phyloP scores from a whole-genome alignment of 306 rosid species.

The Lagenaria siceraria region DNA sequence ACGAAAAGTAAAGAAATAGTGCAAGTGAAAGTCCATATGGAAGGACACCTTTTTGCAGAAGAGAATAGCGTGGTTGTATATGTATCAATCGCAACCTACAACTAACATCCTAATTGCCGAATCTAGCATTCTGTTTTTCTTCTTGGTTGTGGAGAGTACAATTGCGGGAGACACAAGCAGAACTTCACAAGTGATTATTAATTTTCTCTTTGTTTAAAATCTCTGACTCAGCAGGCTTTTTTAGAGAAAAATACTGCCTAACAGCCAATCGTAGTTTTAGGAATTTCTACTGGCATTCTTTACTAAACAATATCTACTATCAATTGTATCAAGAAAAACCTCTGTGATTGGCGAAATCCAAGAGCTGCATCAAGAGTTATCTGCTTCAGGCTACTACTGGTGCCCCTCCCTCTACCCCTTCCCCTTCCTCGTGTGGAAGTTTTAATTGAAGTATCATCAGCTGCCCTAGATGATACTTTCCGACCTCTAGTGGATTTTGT shows the following conservation, averaged over 20 bases:
- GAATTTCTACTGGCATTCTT: not conserved
- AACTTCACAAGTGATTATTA: not conserved
- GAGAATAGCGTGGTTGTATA: not conserved
- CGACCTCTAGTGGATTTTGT: slow-evolving; percentile 64
- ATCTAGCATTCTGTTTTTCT: not conserved
- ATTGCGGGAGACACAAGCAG: not conserved
- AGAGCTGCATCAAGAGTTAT: slow-evolving; percentile 77
- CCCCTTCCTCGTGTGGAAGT: slow-evolving; percentile 60
- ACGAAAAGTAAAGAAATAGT: not conserved
- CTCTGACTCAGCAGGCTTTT: not conserved
- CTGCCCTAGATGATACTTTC: slow-evolving; percentile 36
- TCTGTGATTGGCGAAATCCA: slow-evolving; percentile 66
- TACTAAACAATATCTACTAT: slow-evolving; percentile 3
- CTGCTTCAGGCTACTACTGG: slow-evolving; percentile 63
- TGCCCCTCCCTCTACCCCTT: slow-evolving; percentile 68
- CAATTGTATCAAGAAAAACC: slow-evolving; percentile 27
- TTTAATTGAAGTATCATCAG: slow-evolving; percentile 30
- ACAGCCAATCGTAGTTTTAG: not conserved
- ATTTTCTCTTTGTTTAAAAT: not conserved
- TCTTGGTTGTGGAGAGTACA: not conserved
- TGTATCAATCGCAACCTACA: not conserved
- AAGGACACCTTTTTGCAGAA: not conserved
- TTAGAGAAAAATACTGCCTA: not conserved
- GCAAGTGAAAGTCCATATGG: not conserved
- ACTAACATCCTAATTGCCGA: not conserved